phyloP scores from a whole-genome alignment of 345 rosid species.

The Euclidium syriacum region DNA sequence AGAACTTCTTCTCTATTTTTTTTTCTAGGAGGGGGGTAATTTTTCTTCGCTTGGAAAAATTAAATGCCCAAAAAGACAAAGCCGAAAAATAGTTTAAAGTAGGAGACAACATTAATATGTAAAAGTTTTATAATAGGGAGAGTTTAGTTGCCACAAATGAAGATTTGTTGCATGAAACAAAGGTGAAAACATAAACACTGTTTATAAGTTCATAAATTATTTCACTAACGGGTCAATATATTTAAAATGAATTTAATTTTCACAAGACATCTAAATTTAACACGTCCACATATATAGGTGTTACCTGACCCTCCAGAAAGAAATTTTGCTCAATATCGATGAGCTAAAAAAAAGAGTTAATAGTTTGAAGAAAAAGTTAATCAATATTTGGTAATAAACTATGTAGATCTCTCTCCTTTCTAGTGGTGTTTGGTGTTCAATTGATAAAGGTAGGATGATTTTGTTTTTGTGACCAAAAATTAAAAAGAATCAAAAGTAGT shows the following conservation, averaged over 20 bases:
- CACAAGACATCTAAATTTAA: neutral
- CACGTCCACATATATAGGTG: neutral
- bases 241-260: neutral
- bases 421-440: slow-evolving; percentile 20
- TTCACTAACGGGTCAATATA: neutral
- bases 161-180: too few species aligned
- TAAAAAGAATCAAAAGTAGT: neutral
- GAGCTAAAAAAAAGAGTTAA: neutral
- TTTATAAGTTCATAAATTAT: neutral
- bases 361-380: neutral
- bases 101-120: neutral
- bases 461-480: neutral
- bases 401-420: slow-evolving; percentile 3
- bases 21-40: too few species aligned
- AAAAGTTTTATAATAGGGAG: neutral
- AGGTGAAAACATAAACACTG: neutral
- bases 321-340: neutral
- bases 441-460: slow-evolving; percentile 15
- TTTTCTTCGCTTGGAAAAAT: too few species aligned
- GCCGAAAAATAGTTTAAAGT: neutral
- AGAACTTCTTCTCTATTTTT: neutral
- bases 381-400: neutral
- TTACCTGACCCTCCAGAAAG: neutral
- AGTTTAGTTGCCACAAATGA: neutral
- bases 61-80: neutral